Conservation (phyloP, 2,329 filamentous ascomycete genomes). For the Volutella citrinella region DNA sequence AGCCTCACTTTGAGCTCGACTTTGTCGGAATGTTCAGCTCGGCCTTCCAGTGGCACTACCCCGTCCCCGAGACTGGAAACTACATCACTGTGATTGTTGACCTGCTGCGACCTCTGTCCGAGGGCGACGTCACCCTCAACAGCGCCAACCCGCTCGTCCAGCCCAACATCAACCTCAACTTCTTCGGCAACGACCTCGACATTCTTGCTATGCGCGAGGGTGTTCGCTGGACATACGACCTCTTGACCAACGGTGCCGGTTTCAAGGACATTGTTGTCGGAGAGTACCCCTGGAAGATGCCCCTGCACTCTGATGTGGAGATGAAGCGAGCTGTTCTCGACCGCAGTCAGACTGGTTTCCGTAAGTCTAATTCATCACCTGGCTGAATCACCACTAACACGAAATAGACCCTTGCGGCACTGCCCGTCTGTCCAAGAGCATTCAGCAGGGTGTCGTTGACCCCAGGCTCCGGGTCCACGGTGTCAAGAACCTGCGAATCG, state of each 20-base stretch:
- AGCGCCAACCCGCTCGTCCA: slow-evolving; percentile 55
- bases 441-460: slow-evolving; percentile 52
- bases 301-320: slow-evolving; percentile 49
- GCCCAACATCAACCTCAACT: slow-evolving; percentile 60
- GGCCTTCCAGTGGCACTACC: slow-evolving; percentile 48
- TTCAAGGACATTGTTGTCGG: slow-evolving; percentile 51
- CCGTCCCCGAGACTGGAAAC: slow-evolving; percentile 38
- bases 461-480: slow-evolving; percentile 50
- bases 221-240: slow-evolving; percentile 52
- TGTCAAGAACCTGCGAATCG: slow-evolving; percentile 49
- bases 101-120: slow-evolving; percentile 39
- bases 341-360: slow-evolving; percentile 57
- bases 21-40: slow-evolving; percentile 57
- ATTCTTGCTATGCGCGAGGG: slow-evolving; percentile 59
- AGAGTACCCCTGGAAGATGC: slow-evolving; percentile 62
- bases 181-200: slow-evolving; percentile 53
- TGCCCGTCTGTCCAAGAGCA: slow-evolving; percentile 46
- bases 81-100: slow-evolving; percentile 57
- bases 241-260: slow-evolving; percentile 54
- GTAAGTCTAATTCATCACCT: slow-evolving; percentile 15
- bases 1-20: slow-evolving; percentile 61
- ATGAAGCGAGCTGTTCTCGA: slow-evolving; percentile 58
- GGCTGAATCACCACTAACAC: slow-evolving; percentile 8
- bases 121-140: slow-evolving; percentile 54
- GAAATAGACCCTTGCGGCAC: slow-evolving; percentile 51